A percentile compares a stretch with the other conserved stretches of the same genome.
These are phyloP conservation scores for Saccharomycopsis sp. DNA, from an alignment of 805 yeast genomes.

Conservation along the genomic window DNA sequence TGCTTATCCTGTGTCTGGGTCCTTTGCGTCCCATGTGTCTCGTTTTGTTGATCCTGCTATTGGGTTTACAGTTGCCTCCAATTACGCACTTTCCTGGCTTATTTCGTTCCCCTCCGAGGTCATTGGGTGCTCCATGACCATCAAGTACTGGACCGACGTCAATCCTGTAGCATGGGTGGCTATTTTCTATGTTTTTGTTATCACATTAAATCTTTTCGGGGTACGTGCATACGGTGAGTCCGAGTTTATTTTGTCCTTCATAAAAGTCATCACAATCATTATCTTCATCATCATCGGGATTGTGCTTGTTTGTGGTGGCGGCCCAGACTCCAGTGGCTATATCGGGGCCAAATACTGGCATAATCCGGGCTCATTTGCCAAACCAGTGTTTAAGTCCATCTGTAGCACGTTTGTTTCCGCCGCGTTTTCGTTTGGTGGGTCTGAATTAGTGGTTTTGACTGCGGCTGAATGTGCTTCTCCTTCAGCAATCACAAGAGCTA, in stretches of 20 bases:
- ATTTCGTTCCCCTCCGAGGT: slow-evolving; percentile 46
- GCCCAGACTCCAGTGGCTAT: slow-evolving; percentile 35
- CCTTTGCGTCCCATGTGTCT: slow-evolving; percentile 52
- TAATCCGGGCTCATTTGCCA: slow-evolving; percentile 35
- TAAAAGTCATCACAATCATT: slow-evolving; percentile 42
- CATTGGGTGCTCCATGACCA: slow-evolving; percentile 48
- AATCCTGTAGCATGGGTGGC: slow-evolving; percentile 45
- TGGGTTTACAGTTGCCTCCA: slow-evolving; percentile 60
- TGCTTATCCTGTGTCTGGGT: slow-evolving; percentile 59
- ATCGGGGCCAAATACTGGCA: slow-evolving; percentile 42
- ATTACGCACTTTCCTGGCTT: slow-evolving; percentile 47
- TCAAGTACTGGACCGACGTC: slow-evolving; percentile 41
- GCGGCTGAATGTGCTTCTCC: slow-evolving; percentile 51
- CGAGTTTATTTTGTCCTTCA: slow-evolving; percentile 42
- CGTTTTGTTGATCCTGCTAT: slow-evolving; percentile 51
- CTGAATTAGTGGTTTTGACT: slow-evolving; percentile 50
- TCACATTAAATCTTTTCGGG: slow-evolving; percentile 45
- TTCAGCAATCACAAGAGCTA: slow-evolving; percentile 50
- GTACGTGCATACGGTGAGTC: slow-evolving; percentile 51
- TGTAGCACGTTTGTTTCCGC: slow-evolving; percentile 46
- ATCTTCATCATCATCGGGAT: slow-evolving; percentile 51
- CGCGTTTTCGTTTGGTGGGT: slow-evolving; percentile 56
- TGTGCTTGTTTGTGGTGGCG: slow-evolving; percentile 42
- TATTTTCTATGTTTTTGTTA: slow-evolving; percentile 42
- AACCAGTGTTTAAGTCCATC: slow-evolving; percentile 48